These are phyloP conservation scores for Gossypium lobatum DNA, from an alignment of 441 rosid species.

Conservation along the genomic window DNA sequence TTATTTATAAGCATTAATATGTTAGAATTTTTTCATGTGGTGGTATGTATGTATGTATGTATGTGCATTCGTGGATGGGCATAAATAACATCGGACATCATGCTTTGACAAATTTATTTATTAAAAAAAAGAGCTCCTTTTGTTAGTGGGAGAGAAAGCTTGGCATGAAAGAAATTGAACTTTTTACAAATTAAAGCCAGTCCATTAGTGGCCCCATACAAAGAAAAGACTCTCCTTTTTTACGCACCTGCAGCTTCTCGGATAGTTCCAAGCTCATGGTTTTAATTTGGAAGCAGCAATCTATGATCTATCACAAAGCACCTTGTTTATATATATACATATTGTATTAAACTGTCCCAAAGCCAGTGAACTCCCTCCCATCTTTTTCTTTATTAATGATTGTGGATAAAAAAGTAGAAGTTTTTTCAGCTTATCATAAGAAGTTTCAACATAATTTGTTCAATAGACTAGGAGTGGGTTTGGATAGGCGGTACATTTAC, in stretches of 20 bases:
- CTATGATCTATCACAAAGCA: neutral
- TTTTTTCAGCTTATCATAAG: neutral
- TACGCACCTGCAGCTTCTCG: constrained; percentile 13
- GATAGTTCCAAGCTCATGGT: constrained; percentile 24
- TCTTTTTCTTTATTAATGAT: neutral
- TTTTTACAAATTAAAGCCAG: constrained; percentile 15
- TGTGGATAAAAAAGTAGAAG: neutral
- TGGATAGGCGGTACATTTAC: no score
- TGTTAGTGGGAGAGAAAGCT: constrained; percentile 38
- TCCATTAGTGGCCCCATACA: neutral
- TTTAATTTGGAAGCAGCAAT: constrained; percentile 13
- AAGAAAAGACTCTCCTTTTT: constrained; percentile 13
- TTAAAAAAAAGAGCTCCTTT: neutral
- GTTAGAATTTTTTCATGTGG: no score
- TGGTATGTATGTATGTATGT: no score
- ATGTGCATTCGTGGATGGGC: neutral
- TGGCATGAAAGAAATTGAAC: constrained; percentile 33
- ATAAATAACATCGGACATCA: neutral
- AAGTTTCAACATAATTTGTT: neutral
- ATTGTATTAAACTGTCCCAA: neutral
- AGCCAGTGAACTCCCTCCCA: neutral
- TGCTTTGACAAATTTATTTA: neutral
- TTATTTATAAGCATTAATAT: no score
- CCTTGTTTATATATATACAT: constrained; percentile 2
- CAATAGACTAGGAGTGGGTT: no score